Evolutionary conservation across 2,329 filamentous ascomycete species (phyloP).

Genomic region (Claviceps sp.): DNA sequence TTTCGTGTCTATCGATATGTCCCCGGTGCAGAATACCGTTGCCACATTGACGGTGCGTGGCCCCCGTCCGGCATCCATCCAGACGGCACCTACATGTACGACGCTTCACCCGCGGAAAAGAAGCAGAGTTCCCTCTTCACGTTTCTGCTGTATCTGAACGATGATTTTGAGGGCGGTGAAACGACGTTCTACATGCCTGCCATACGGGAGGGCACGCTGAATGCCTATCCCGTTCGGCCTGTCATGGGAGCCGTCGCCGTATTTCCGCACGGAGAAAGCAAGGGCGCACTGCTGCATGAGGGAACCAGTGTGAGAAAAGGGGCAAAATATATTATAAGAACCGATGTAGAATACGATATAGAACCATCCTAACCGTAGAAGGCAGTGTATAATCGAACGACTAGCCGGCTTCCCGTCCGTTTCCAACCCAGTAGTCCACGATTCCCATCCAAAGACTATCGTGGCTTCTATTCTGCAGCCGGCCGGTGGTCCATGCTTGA

Average conservation of each 20-base stretch:
- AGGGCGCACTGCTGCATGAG: constrained; percentile 53
- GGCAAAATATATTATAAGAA: constrained; percentile 56
- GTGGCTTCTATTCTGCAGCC: too few species aligned
- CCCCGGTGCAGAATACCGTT: constrained; percentile 57
- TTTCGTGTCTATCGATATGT: constrained; percentile 64
- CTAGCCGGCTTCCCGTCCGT: too few species aligned
- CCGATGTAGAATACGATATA: constrained; percentile 60
- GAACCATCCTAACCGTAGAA: constrained; percentile 12
- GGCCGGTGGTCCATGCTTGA: constrained; percentile 4
- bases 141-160: constrained; percentile 56
- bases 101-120: constrained; percentile 43
- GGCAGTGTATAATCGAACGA: too few species aligned
- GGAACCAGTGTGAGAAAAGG: constrained; percentile 57
- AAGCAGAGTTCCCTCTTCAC: constrained; percentile 57
- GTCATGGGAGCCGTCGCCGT: constrained; percentile 56
- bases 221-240: constrained; percentile 55
- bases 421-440: too few species aligned
- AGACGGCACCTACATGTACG: constrained; percentile 50
- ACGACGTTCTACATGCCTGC: constrained; percentile 59
- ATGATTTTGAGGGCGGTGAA: constrained; percentile 59
- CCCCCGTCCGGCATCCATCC: constrained; percentile 52
- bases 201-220: constrained; percentile 48
- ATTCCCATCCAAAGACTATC: too few species aligned
- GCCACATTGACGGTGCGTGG: constrained; percentile 61
- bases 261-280: constrained; percentile 56